These are phyloP conservation scores for Grosmannia penicillata DNA, from an alignment of 2,329 filamentous ascomycete genomes.

Conservation along the genomic window DNA sequence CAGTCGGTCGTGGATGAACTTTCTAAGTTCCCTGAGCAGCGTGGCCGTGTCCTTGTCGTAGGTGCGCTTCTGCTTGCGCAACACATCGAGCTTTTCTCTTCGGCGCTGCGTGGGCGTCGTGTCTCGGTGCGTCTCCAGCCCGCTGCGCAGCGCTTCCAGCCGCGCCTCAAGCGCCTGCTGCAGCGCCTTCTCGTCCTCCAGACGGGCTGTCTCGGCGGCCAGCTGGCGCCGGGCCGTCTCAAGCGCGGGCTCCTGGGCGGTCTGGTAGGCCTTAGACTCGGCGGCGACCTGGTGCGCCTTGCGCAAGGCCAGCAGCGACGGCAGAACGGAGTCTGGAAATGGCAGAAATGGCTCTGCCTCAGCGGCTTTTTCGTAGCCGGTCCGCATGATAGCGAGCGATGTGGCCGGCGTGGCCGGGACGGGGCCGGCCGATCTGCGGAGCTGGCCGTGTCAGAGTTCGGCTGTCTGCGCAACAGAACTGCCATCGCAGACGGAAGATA, in stretches of 20 bases:
- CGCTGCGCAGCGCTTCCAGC: constrained; percentile 42
- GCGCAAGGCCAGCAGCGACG: constrained; percentile 56
- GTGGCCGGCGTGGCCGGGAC: constrained; percentile 14
- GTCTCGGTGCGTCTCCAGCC: constrained; percentile 27
- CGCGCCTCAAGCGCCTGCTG: constrained; percentile 37
- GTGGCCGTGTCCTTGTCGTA: constrained; percentile 47
- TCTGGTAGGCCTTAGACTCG: constrained; percentile 47
- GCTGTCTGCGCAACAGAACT: too few relatives aligned
- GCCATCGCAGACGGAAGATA: neutral
- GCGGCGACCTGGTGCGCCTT: constrained; percentile 48
- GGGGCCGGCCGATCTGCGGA: constrained; percentile 5
- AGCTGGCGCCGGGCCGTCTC: constrained; percentile 30
- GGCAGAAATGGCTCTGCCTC: constrained; percentile 51
- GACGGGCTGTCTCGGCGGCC: constrained; percentile 32
- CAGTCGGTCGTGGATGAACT: constrained; percentile 57
- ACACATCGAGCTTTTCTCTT: constrained; percentile 44
- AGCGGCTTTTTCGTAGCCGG: constrained; percentile 50
- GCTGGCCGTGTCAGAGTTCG: constrained; percentile 8
- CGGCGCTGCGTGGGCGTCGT: constrained; percentile 47
- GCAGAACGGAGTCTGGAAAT: constrained; percentile 49
- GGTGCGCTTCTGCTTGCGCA: constrained; percentile 40
- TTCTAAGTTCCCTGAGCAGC: constrained; percentile 49
- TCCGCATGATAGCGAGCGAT: constrained; percentile 37
- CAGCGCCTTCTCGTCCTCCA: constrained; percentile 42
- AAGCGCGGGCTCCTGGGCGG: constrained; percentile 24